These are phyloP conservation scores for Bacterosira constricta DNA, from an alignment of 108 stramenopile genomes.

Conservation along the genomic window DNA sequence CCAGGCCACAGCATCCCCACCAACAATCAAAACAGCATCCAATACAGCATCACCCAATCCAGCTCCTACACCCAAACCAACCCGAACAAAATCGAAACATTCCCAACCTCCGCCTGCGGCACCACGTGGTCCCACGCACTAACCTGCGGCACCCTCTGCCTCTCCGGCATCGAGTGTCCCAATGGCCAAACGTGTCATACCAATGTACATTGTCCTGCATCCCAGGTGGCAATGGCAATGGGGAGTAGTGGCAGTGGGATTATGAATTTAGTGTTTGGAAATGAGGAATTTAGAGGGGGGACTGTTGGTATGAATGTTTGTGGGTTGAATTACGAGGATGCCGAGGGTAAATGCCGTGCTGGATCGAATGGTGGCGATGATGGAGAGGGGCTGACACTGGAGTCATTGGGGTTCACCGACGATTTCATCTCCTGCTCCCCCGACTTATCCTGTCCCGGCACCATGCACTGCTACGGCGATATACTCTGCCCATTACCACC, in stretches of 20 bases:
- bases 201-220: conserved; percentile 19
- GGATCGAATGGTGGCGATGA: background rate
- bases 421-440: conserved; percentile 1
- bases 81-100: too few relatives aligned
- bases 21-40: too few relatives aligned
- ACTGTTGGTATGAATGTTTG: conserved; percentile 17
- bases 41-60: too few relatives aligned
- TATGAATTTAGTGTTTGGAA: background rate
- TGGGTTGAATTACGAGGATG: conserved; percentile 27
- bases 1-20: too few relatives aligned
- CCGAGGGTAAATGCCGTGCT: conserved; percentile 15
- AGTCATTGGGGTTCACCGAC: background rate
- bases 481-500: conserved; percentile 22
- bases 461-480: conserved; percentile 13
- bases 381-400: background rate
- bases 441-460: background rate
- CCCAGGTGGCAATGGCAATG: conserved; percentile 29
- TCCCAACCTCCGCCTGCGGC: conserved; percentile 39
- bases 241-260: conserved; percentile 3
- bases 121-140: background rate
- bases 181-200: conserved; percentile 14
- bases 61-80: too few relatives aligned
- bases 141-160: conserved; percentile 24
- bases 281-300: background rate
- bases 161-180: conserved; percentile 10